Conservation (phyloP, 306 rosid species). For the Lathyrus oleraceus region DNA sequence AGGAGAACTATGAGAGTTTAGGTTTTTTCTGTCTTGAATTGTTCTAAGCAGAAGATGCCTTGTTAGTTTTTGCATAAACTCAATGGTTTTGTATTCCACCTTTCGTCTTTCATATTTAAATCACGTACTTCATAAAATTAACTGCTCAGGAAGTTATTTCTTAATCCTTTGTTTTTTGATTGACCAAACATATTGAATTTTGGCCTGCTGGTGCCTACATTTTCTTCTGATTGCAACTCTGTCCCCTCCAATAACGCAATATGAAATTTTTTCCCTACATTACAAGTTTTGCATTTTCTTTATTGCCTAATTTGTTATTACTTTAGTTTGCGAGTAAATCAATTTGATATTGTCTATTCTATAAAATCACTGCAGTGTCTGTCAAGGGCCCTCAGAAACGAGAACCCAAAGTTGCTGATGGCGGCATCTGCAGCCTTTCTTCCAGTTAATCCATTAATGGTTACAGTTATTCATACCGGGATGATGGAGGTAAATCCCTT, state of each 20-base stretch:
- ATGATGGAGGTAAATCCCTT: constrained; percentile 81
- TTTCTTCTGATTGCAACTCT: constrained; percentile 13
- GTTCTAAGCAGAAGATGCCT: constrained; percentile 9
- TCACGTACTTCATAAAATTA: neutral
- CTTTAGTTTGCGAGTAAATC: constrained; percentile 24
- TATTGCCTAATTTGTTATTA: constrained; percentile 10
- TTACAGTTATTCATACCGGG: constrained; percentile 92
- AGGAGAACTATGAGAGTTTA: constrained; percentile 21
- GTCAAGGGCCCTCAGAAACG: constrained; percentile 77
- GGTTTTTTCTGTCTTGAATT: neutral
- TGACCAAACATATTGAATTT: neutral
- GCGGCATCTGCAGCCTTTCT: constrained; percentile 84
- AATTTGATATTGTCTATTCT: constrained; percentile 20
- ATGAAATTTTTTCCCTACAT: constrained; percentile 8
- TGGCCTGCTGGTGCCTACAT: neutral
- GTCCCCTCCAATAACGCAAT: neutral
- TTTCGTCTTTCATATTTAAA: neutral
- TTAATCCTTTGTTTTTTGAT: neutral
- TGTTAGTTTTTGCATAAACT: neutral
- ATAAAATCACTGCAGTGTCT: constrained; percentile 63
- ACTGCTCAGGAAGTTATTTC: constrained; percentile 11
- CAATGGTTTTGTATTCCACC: neutral
- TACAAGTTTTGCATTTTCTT: constrained; percentile 13
- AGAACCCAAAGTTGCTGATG: constrained; percentile 78
- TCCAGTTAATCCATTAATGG: constrained; percentile 87